Base-by-base conservation (phyloP, 1,284 basidiomycete genomes). In the Ustilago lituana region DNA sequence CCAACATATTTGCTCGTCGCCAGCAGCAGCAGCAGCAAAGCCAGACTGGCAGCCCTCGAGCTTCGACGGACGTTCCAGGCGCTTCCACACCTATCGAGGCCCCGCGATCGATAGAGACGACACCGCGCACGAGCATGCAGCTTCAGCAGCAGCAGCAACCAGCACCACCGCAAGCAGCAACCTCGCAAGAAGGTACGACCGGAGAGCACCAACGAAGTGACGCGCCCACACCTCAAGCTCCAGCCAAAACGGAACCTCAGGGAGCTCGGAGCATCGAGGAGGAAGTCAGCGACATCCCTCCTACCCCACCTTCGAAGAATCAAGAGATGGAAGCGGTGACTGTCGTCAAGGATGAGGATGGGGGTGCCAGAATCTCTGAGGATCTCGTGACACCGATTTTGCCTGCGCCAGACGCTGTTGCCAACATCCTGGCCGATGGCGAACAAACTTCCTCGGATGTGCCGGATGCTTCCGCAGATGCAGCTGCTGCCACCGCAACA, bases 1-100 rank as follows among this genome's bases (percentile, higher is more conserved):
- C 67, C 0, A 64, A 64, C 47, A 64, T 70, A 32, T 70, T 70
- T 52, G 57, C 61, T 17, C 67, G 67, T 38, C 61, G 67, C 19
- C 67, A 70, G 36, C 66, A 70, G 44, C 53, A 56, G 27, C 57
- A 65, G 10, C 56, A 65, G 23, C 62, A 56, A 19, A 50, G 55
- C 35, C 54, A 64, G 49, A 22, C 51, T 2, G 35, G 24, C 23
- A 69, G 66, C 24, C 60, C 66, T 17, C 59, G 60, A 17, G 60
- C 37, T 19, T 69, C 66, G 2, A 50, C 44, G 1, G 66, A 69
- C 17, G 46, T 55, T 11, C 33, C 59, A 10, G 40, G 54, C 15
- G 20, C 33, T 23, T 41, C 50, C 7, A 55, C 52, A 5, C 51
- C 52, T 2, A 20, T 26, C 6, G 59, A 51, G 6, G 32, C 54